Evolutionary conservation across 345 rosid species (phyloP), one percentile per base, ranked within the genome.

Genomic region (Turnera subulata): DNA sequence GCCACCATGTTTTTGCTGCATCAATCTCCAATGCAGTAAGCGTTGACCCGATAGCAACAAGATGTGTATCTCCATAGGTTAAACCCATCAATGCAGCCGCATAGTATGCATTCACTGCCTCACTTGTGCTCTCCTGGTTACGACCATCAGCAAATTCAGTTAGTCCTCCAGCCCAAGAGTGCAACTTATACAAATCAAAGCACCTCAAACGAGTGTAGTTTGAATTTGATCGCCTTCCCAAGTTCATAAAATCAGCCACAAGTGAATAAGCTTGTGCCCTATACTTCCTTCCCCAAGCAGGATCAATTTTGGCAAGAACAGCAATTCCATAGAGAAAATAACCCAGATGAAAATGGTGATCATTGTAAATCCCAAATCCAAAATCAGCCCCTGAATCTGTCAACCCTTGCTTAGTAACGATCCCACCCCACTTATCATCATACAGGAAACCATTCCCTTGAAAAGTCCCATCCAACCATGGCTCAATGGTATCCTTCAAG

Each of bases 101-200:
- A 63, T 93, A 93, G 73, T 93, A 93, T 0, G 83, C 97, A 32
- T 87, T 89, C 53, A 93, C 84, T 1, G 99, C 97, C 67, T 93
- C 99, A 16, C 97, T 85, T 0, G 99, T 84, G 73, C 89, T 93
- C 73, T 89, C 96, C 42, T 93, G 94, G 55, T 89, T 83, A 73
- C 99, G 61, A 32, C 99, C 97, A 62, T 93, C 97, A 0, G 85
- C 84, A 20, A 86, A 89, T 75, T 87, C 97, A 6, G 90, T 89
- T 62, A 93, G 67, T 43, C 99, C 97, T 44, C 94, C 88, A 12
- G 97, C 99, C 97, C 97, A 93, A 23, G 99, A 93, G 67, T 93
- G 99, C 61, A 93, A 70, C 61, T 87, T 93, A 45, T 84, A 93
- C 58, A 93, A 58, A 73, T 93, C 97, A 55, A 93, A 93, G 50